A percentile compares a stretch with the other conserved stretches of the same genome.
Evolutionary conservation across 176 grass and related monocot genomes (phyloP).

Genomic region (Raddia guianensis): DNA sequence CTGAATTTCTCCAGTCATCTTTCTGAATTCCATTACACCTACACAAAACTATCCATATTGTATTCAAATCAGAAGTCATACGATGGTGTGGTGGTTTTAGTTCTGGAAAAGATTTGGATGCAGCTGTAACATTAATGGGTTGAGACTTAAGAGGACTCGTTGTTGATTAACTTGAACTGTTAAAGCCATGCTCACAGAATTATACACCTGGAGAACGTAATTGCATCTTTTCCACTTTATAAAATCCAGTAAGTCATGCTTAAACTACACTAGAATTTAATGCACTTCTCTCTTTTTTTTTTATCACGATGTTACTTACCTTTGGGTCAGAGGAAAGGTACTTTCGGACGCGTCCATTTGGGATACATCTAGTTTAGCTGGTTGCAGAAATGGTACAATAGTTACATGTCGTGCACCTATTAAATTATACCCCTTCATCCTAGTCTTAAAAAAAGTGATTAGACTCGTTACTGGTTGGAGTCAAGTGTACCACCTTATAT

Average conservation of each 20-base stretch:
- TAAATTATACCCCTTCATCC: slow-evolving; percentile 16
- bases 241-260: slow-evolving; percentile 21
- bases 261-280: slow-evolving; percentile 27
- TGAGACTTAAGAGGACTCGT: not conserved
- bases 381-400: slow-evolving; percentile 37
- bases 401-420: slow-evolving; percentile 27
- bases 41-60: not conserved
- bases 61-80: slow-evolving; percentile 22
- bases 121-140: not conserved
- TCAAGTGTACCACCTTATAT: slow-evolving; percentile 30
- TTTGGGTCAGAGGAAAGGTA: slow-evolving; percentile 15
- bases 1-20: not conserved
- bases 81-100: not conserved
- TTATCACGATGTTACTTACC: not conserved
- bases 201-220: slow-evolving; percentile 18
- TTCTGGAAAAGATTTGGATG: slow-evolving; percentile 1
- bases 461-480: slow-evolving; percentile 27
- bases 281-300: not conserved
- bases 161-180: slow-evolving; percentile 22
- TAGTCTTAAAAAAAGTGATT: slow-evolving; percentile 51
- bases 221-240: slow-evolving; percentile 11
- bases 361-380: slow-evolving; percentile 23
- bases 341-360: slow-evolving; percentile 37
- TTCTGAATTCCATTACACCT: slow-evolving; percentile 13
- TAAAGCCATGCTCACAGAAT: not conserved